These are phyloP conservation scores for Leccinum rimulosum DNA, from an alignment of 768 basidiomycete species.

Conservation along the genomic window DNA sequence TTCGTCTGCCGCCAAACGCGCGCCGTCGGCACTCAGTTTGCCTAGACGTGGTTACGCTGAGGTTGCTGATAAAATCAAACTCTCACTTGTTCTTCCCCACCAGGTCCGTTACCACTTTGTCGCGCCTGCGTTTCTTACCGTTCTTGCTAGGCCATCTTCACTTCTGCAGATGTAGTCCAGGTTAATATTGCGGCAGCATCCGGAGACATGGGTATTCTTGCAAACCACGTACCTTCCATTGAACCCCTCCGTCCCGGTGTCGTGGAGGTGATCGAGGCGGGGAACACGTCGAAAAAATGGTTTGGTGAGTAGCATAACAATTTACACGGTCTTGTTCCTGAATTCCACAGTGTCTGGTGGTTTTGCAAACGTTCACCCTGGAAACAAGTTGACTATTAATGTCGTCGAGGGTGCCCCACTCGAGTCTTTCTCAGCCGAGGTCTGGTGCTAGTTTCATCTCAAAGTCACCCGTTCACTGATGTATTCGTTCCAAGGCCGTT, in stretches of 20 bases:
- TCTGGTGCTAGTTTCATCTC: constrained; percentile 34
- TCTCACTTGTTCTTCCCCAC: constrained; percentile 93
- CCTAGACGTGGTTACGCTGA: constrained; percentile 90
- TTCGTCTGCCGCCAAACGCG: constrained; percentile 60
- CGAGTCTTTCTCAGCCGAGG: constrained; percentile 88
- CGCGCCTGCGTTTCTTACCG: constrained; percentile 12
- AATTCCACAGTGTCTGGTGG: constrained; percentile 80
- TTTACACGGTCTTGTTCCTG: constrained; percentile 2
- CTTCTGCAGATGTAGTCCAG: constrained; percentile 88
- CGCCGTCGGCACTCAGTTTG: constrained; percentile 47
- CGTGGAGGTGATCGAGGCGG: constrained; percentile 88
- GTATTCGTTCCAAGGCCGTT: constrained; percentile 61
- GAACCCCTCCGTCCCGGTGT: constrained; percentile 94
- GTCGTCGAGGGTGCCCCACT: constrained; percentile 94
- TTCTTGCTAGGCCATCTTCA: constrained; percentile 74
- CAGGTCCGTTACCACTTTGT: constrained; percentile 56
- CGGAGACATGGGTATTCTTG: constrained; percentile 99
- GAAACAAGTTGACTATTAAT: constrained; percentile 96
- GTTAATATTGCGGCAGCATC: constrained; percentile 93
- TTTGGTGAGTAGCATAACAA: constrained; percentile 66
- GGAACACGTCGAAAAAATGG: constrained; percentile 85
- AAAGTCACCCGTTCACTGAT: constrained; percentile 3
- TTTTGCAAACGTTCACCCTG: constrained; percentile 96
- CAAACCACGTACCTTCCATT: constrained; percentile 97
- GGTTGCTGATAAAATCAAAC: constrained; percentile 83